phyloP scores from a whole-genome alignment of 2,329 filamentous ascomycete genomes.

The Cytospora leucostoma region DNA sequence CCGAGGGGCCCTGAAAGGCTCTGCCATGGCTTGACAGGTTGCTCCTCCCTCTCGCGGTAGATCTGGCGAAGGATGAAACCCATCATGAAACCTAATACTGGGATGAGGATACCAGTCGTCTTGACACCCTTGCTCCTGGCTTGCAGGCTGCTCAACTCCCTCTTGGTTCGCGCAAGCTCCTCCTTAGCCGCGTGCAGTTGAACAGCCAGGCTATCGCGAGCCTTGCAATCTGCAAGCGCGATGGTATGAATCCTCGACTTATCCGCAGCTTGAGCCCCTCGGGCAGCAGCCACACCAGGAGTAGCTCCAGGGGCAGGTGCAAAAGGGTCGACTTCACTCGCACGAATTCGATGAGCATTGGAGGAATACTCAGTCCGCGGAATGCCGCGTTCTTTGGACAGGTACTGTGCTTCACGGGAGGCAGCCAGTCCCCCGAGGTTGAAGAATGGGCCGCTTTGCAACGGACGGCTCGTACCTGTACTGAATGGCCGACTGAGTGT shows the following conservation, averaged over 20 bases:
- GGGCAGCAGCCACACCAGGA: conserved; percentile 9
- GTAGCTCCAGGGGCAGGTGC: conserved; percentile 16
- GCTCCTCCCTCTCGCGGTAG: background rate
- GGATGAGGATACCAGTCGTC: too few relatives aligned
- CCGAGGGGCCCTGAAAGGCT: background rate
- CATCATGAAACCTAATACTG: background rate
- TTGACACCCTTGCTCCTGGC: background rate
- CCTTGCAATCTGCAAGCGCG: background rate
- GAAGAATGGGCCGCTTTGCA: conserved; percentile 9
- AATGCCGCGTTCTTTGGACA: conserved; percentile 22
- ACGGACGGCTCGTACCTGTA: background rate
- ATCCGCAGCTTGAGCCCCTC: background rate
- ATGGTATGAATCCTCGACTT: background rate
- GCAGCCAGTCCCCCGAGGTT: conserved; percentile 22
- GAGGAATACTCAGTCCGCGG: conserved; percentile 25
- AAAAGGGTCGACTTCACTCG: conserved; percentile 27
- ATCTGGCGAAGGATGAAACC: background rate
- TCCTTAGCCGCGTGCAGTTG: background rate
- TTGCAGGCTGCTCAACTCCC: background rate
- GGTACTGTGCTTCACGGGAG: conserved; percentile 23
- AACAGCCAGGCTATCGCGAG: background rate
- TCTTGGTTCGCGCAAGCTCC: background rate
- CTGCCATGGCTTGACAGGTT: background rate
- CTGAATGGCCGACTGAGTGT: conserved; percentile 5
- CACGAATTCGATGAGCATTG: conserved; percentile 23